Base-by-base conservation (phyloP, 2,329 filamentous ascomycete genomes). In the Calonectria montana region DNA sequence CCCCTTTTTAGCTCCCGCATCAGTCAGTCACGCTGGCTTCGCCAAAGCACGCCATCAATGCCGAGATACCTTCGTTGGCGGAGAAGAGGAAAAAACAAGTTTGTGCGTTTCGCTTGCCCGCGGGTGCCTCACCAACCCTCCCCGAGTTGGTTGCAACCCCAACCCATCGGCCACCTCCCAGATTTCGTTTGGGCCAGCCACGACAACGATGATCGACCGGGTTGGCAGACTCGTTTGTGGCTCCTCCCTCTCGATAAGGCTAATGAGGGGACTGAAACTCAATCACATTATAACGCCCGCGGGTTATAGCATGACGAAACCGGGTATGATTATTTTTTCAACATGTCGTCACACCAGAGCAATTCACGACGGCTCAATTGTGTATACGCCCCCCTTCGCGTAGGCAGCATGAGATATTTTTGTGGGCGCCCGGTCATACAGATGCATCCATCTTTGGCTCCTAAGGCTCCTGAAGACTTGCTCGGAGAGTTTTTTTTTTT, bases 141-240 rank as follows among this genome's bases (percentile, higher is more conserved):
- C 29, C 29, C 63, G 23, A 39, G 47, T 65, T 53, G 45, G 47
- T 69, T 74, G 76, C 57, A 77, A 78, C 76, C 76, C 75, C 76
- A 78, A 78, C 76, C 76, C 76, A 78, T 50, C 68, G 67, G 64
- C 37, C 73, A 67, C 57, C 53, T 69, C 70, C 66, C 55, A 45
- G 61, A 23, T 23, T 72, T 62, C 45, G 65, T 35, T 69, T 43
- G n/a, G 15, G 47, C 25, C 63, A 43, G 45, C 62, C 53, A 62
- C n/a, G 23, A 27, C 25, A n/a, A 35, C 43, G 35, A 15, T 31
- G 25, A 41, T 48, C 41, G 29, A 23, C 41, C 29, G 37, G 53
- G 15, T 29, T 27, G 53, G 27, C 37, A 18, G 23, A 66, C n/a
- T 57, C 53, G 43, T 27, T 27, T 61, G 50, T 70, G 35, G 41